Conservation (phyloP, 176 grass and related monocot genomes). For the Guadua angustifolia region DNA sequence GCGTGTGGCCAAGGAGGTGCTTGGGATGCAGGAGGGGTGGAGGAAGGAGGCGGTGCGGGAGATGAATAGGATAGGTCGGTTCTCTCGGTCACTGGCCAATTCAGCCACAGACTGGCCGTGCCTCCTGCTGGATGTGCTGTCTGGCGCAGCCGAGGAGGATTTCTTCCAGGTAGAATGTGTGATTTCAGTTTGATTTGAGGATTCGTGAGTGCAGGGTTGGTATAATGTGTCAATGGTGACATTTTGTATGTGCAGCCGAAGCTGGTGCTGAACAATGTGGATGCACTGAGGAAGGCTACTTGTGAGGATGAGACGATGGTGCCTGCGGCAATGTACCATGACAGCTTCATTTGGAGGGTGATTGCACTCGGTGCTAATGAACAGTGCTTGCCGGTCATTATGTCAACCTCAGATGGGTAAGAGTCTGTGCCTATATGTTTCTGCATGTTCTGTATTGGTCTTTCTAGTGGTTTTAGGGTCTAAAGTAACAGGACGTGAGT, state of each 20-base stretch:
- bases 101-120: slow-evolving; percentile 85
- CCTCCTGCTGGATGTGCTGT: slow-evolving; percentile 84
- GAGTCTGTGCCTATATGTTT: background rate
- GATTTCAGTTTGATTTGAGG: background rate
- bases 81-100: slow-evolving; percentile 75
- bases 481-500: background rate
- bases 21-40: slow-evolving; percentile 81
- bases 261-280: slow-evolving; percentile 90
- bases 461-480: background rate
- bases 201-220: background rate
- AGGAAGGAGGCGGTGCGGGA: slow-evolving; percentile 62
- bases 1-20: slow-evolving; percentile 77
- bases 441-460: background rate
- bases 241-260: slow-evolving; percentile 67
- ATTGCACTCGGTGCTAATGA: slow-evolving; percentile 83
- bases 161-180: slow-evolving; percentile 74
- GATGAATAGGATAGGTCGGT: slow-evolving; percentile 67
- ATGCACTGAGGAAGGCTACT: slow-evolving; percentile 66
- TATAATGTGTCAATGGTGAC: slow-evolving; percentile 2
- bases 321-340: slow-evolving; percentile 74
- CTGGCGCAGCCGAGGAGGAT: slow-evolving; percentile 59
- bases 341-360: slow-evolving; percentile 91
- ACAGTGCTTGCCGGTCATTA: slow-evolving; percentile 79
- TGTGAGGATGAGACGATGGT: slow-evolving; percentile 70
- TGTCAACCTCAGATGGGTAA: slow-evolving; percentile 88